Evolutionary conservation across 208 protist genomes (phyloP).

Genomic region (Willaertia magna): DNA sequence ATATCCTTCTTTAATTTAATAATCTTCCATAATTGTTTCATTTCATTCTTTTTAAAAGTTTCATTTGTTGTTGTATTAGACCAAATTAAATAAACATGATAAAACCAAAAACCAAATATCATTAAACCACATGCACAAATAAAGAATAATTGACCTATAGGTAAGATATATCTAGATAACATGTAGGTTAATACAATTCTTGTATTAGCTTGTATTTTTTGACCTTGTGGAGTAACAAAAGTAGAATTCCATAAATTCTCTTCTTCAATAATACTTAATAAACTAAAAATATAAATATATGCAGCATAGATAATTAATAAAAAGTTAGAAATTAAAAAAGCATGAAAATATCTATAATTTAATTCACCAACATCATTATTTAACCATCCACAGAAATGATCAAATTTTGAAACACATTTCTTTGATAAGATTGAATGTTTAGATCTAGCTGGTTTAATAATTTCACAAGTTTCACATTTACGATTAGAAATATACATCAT

Average conservation of each 20-base stretch:
- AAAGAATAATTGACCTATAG: conserved; percentile 10
- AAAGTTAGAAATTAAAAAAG: conserved; percentile 65
- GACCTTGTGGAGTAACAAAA: not conserved
- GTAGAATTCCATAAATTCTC: conserved; percentile 6
- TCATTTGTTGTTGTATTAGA: conserved; percentile 27
- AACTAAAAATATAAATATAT: conserved; percentile 42
- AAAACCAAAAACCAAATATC: conserved; percentile 25
- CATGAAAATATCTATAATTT: conserved; percentile 53
- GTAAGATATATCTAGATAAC: not conserved
- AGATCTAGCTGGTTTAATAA: conserved; percentile 60
- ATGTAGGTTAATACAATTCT: conserved; percentile 18
- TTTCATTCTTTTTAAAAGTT: conserved; percentile 27
- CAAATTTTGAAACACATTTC: conserved; percentile 77
- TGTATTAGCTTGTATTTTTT: not conserved
- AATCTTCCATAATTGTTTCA: not conserved
- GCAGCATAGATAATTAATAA: conserved; percentile 61
- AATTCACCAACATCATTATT: conserved; percentile 87
- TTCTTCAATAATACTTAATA: conserved; percentile 32
- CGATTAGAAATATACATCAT: not conserved
- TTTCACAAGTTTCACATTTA: not conserved
- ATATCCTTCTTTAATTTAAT: not conserved
- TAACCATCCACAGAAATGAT: conserved; percentile 92
- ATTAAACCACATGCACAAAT: conserved; percentile 5
- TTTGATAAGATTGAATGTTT: conserved; percentile 81
- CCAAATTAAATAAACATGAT: conserved; percentile 22